Conservation (phyloP, 768 basidiomycete genomes). For the Lenzites betulinus region DNA sequence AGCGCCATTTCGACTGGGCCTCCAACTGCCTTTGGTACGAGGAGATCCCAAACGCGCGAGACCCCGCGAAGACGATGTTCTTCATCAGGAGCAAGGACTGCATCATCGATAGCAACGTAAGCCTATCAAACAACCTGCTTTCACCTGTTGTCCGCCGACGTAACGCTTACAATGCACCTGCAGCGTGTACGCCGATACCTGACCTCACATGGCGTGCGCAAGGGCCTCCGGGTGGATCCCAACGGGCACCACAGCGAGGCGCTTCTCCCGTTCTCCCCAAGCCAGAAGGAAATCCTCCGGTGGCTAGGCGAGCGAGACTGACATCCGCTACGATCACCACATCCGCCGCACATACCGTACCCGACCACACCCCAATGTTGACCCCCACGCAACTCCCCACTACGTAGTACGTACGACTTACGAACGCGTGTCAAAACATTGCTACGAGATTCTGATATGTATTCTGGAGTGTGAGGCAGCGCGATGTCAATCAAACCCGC, state of each 20-base stretch:
- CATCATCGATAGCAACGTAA: slow-evolving; percentile 73
- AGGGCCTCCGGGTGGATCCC: slow-evolving; percentile 67
- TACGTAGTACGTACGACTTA: background rate
- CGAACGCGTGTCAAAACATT: background rate
- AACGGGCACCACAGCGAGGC: slow-evolving; percentile 65
- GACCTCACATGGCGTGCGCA: slow-evolving; percentile 67
- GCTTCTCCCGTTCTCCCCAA: slow-evolving; percentile 51
- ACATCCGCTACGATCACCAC: background rate
- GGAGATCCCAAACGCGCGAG: slow-evolving; percentile 79
- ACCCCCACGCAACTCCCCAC: background rate
- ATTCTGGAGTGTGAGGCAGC: background rate
- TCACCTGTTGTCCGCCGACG: background rate
- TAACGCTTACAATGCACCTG: background rate
- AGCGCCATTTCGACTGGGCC: slow-evolving; percentile 83
- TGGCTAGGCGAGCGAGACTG: slow-evolving; percentile 51
- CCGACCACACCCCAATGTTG: background rate
- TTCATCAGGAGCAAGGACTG: slow-evolving; percentile 82
- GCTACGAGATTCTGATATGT: background rate
- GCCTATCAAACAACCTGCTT: slow-evolving; percentile 11
- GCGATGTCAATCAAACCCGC: too few relatives aligned
- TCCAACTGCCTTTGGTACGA: slow-evolving; percentile 90
- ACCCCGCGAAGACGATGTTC: slow-evolving; percentile 67
- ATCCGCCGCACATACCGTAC: background rate
- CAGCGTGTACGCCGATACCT: slow-evolving; percentile 78
- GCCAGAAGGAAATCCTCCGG: slow-evolving; percentile 56